Base-by-base conservation (phyloP, 2,329 filamentous ascomycete species). In the Penicillium sp. region DNA sequence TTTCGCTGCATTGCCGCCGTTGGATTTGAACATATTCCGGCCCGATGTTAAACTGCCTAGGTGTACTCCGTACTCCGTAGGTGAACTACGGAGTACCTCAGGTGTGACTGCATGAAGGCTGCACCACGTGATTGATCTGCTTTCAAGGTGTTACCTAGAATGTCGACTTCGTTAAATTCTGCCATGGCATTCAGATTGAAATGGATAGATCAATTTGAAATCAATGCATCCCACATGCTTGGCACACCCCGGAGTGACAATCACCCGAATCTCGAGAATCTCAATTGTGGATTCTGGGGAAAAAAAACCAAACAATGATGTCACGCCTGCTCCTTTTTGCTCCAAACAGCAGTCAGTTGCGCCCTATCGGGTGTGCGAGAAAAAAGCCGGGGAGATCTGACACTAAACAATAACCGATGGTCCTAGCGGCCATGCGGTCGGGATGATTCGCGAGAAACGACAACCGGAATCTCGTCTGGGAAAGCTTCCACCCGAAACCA, bases 1-100 rank as follows among this genome's bases (percentile, higher is more conserved):
- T 40, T 21, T 52, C 57, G 54, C 55, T 22, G 43, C 50, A 56
- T 67, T 64, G 55, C 62, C 67, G 67, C 67, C 57, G 66, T 68
- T 68, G 65, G 64, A 48, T 54, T 57, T 27, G 24, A 27, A 27
- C 24, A 27, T 27, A 5, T 27, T 27, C 24, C 24, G 24, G 24
- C 24, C 24, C 24, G 8, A 27, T 27, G 24, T 4, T 27, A 27
- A 27, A 27, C 8, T 27, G 24, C 18, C 18, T 18, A 18, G 18
- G 18, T 18, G 18, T 18, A 18, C 18, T 18, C 18, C 18, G 18
- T 18, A 18, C 18, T 18, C 18, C 18, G 18, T 18, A 18, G 18
- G 24, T 27, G 24, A 27, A 27, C 24, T 27, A 27, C 24, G 24
- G 24, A 27, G 24, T 27, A 39, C 36, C 5, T 46, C 48, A 41